These are phyloP conservation scores for Panus rudis DNA, from an alignment of 768 basidiomycete genomes.

Conservation along the genomic window DNA sequence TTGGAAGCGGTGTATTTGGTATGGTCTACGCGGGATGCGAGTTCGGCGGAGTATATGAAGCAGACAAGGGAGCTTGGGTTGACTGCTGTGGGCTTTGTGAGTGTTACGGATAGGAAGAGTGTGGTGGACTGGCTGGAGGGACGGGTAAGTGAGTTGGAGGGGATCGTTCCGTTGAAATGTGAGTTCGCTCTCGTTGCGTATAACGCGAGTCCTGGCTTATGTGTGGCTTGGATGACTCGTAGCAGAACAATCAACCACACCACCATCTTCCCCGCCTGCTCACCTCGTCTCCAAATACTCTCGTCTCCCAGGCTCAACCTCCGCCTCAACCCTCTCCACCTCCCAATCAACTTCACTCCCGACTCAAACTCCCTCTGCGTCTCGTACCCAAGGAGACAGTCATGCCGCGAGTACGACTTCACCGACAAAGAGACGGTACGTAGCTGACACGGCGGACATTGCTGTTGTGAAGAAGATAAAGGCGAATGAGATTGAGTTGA, in stretches of 20 bases:
- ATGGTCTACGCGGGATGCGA: constrained; percentile 68
- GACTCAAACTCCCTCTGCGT: no score
- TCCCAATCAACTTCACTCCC: constrained; percentile 12
- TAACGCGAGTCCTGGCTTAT: neutral
- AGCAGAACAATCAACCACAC: constrained; percentile 48
- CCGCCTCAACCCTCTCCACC: constrained; percentile 11
- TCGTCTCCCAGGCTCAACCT: constrained; percentile 5
- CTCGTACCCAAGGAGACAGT: no score
- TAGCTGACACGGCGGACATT: constrained; percentile 67
- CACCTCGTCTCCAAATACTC: constrained; percentile 14
- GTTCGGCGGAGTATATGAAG: constrained; percentile 84
- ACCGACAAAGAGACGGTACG: constrained; percentile 68
- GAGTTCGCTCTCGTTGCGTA: constrained; percentile 16
- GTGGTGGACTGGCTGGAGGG: constrained; percentile 85
- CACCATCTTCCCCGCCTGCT: constrained; percentile 48
- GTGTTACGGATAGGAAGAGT: constrained; percentile 79
- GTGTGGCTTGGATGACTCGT: neutral
- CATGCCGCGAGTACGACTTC: constrained; percentile 31
- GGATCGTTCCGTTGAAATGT: constrained; percentile 42
- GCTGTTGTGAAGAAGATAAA: constrained; percentile 85
- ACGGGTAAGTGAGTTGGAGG: constrained; percentile 39
- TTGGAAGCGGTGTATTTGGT: constrained; percentile 81
- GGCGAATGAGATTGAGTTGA: constrained; percentile 68
- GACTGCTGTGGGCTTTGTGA: constrained; percentile 64
- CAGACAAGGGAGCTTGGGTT: constrained; percentile 72